Conservation (phyloP, 768 basidiomycete species). For the Terana coerulea region DNA sequence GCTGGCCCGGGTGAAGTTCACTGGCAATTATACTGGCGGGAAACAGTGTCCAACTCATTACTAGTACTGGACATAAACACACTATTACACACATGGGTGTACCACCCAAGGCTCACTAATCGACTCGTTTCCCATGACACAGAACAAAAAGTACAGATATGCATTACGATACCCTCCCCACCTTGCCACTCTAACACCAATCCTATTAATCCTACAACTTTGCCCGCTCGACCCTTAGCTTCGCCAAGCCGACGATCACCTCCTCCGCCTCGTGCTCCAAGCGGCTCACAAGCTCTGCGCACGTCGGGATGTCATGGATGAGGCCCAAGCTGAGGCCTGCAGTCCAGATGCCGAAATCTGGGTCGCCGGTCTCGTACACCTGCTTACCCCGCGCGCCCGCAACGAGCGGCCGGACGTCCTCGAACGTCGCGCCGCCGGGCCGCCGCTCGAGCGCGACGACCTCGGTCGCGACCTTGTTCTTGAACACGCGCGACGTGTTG, state of each 20-base stretch:
- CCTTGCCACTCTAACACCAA: no score
- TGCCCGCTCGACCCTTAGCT: slow-evolving; percentile 20
- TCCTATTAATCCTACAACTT: slow-evolving; percentile 18
- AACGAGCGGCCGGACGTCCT: slow-evolving; percentile 76
- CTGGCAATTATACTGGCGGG: no score
- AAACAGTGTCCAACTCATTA: no score
- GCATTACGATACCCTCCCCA: no score
- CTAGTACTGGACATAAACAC: no score
- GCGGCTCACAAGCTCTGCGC: slow-evolving; percentile 60
- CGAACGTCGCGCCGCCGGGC: slow-evolving; percentile 84
- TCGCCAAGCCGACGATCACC: slow-evolving; percentile 48
- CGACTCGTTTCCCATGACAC: no score
- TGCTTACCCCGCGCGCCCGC: slow-evolving; percentile 63
- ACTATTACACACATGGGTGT: no score
- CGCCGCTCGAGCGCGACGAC: slow-evolving; percentile 81
- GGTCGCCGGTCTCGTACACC: slow-evolving; percentile 83
- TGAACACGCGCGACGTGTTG: slow-evolving; percentile 84
- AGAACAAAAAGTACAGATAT: no score
- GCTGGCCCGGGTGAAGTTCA: no score
- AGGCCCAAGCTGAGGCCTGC: slow-evolving; percentile 63
- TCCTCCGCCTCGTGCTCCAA: slow-evolving; percentile 77
- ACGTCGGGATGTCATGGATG: slow-evolving; percentile 83
- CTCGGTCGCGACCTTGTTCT: slow-evolving; percentile 78
- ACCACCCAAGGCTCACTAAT: no score
- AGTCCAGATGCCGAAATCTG: slow-evolving; percentile 85